Evolutionary conservation across 441 rosid genomes (phyloP), one percentile per base, ranked within the genome.

Genomic region (Populus hybrid): DNA sequence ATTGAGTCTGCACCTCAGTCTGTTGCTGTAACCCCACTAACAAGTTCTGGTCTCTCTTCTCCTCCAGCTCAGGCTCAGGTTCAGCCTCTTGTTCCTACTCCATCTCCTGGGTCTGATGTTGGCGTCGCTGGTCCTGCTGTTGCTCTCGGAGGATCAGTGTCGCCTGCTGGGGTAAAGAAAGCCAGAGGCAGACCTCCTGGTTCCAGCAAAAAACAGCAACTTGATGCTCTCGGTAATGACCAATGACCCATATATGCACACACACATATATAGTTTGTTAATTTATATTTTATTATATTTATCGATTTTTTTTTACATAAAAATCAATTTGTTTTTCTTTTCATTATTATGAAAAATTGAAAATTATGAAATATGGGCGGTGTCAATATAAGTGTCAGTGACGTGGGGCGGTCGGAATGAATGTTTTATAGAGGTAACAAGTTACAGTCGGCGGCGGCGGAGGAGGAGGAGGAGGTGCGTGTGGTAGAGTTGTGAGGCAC

Each of bases 181-280:
- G 81, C 85, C 72, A 87, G 95, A 83, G 95, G 99, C 46, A 82
- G 98, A 76, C 95, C 99, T 46, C 90, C 84, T 76, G 98, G 98
- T 78, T 92, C 97, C 67, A 78, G 81, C 81, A 93, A 89, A 70
- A 91, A 85, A 83, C 87, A 75, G 34, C 87, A 80, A 63, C 77
- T 87, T 74, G 82, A 86, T 64, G 84, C 89, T 40, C 72, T 86
- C 30, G 94, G 92, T 91, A 86, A 71, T 1, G 40, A 16, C 38
- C 8, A 67, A 30, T 30, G n/a, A 16, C 9, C 3, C 21, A 8
- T 46, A 38, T 38, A 46, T 46, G 57, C 57, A 46, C 20, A 50
- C 20, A 46, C 42, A 9, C 2, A 38, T 8, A 38, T 10, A 38
- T 14, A 16, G 57, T 50, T 50, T 50, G n/a, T 14, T 50, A 50